Evolutionary conservation across 345 rosid genomes (phyloP).

Genomic region (Melastoma malabathricum): DNA sequence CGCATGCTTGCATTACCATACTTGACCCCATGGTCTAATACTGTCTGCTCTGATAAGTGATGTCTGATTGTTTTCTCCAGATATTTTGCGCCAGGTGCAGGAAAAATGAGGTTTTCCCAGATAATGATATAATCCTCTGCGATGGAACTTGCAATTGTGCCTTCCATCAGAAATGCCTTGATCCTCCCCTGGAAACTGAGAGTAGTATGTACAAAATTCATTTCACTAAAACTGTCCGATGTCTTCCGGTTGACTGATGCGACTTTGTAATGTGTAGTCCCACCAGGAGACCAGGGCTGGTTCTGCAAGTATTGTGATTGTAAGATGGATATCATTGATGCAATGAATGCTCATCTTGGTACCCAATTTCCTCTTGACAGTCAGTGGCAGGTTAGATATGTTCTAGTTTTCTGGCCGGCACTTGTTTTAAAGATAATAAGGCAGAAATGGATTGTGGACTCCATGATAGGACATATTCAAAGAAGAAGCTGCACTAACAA

Average conservation of each 20-base stretch:
- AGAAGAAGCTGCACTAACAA: conserved; percentile 62
- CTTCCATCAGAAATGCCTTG: conserved; percentile 89
- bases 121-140: conserved; percentile 88
- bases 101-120: conserved; percentile 67
- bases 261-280: conserved; percentile 43
- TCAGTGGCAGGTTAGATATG: conserved; percentile 63
- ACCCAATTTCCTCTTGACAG: conserved; percentile 50
- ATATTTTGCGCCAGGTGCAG: conserved; percentile 93
- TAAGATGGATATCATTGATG: conserved; percentile 79
- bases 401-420: background rate
- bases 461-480: conserved; percentile 63
- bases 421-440: conserved; percentile 4
- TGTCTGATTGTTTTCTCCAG: conserved; percentile 18
- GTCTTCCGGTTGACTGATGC: conserved; percentile 10
- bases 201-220: conserved; percentile 37
- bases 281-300: conserved; percentile 98
- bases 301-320: conserved; percentile 84
- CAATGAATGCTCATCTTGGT: conserved; percentile 90
- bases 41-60: background rate
- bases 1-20: too few relatives aligned
- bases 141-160: conserved; percentile 94
- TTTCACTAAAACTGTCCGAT: background rate
- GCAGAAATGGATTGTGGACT: conserved; percentile 5
- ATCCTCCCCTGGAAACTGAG: conserved; percentile 83
- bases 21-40: background rate